Conservation (phyloP, 2,329 filamentous ascomycete genomes). For the Paraphoma sp. region DNA sequence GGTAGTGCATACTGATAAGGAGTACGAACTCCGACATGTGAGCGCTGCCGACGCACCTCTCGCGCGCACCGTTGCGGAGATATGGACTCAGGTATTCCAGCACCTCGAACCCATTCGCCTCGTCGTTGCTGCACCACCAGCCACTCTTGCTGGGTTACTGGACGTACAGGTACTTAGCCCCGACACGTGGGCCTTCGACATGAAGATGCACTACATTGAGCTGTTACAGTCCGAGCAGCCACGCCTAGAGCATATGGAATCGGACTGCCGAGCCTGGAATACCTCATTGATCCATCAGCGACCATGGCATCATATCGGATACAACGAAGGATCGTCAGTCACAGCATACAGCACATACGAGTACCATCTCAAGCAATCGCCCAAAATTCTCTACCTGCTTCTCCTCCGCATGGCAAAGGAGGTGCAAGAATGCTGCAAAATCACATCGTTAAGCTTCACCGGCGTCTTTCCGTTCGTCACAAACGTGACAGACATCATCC, state of each 20-base stretch:
- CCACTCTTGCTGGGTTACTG: constrained; percentile 66
- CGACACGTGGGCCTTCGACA: constrained; percentile 70
- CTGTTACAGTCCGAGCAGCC: constrained; percentile 37
- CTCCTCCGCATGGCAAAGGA: constrained; percentile 38
- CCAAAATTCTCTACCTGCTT: constrained; percentile 65
- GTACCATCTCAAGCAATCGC: constrained; percentile 70
- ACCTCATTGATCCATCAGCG: constrained; percentile 62
- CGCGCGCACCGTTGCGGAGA: constrained; percentile 58
- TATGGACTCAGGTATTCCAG: constrained; percentile 39
- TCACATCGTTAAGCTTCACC: constrained; percentile 63
- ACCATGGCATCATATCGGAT: constrained; percentile 68
- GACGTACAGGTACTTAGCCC: constrained; percentile 63
- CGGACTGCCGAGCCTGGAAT: constrained; percentile 24
- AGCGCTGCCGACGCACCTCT: constrained; percentile 38
- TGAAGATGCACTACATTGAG: constrained; percentile 66
- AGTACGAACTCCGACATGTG: constrained; percentile 43
- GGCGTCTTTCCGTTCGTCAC: constrained; percentile 71
- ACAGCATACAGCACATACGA: constrained; percentile 74
- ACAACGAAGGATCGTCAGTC: constrained; percentile 80
- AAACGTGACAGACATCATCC: constrained; percentile 56
- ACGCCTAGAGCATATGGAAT: constrained; percentile 9
- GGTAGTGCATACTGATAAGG: constrained; percentile 52
- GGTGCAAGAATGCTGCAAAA: constrained; percentile 32
- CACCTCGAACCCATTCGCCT: constrained; percentile 41
- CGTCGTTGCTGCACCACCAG: constrained; percentile 62